Conservation (phyloP, 306 rosid species). For the Lathyrus oleraceus region DNA sequence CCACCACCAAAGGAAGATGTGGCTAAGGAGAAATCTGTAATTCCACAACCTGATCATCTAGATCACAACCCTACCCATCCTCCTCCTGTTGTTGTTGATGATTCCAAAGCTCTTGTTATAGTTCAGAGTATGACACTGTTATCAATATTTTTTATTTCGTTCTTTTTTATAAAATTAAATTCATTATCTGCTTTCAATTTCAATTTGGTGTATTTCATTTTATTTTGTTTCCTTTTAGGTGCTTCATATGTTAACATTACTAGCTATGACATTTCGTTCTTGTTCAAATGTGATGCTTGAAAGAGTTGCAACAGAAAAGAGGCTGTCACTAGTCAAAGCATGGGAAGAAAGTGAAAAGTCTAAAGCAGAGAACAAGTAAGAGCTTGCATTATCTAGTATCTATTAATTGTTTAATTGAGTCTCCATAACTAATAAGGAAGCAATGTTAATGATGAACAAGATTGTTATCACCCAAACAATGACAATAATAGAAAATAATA, state of each 20-base stretch:
- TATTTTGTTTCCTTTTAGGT: no score
- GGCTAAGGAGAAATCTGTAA: constrained; percentile 66
- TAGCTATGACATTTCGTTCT: not conserved
- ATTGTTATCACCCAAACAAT: no score
- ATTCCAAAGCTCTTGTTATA: constrained; percentile 65
- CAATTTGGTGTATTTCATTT: no score
- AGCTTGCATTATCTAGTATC: no score
- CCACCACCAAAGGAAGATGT: constrained; percentile 49
- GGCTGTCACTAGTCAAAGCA: constrained; percentile 48
- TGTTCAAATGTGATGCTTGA: constrained; percentile 53
- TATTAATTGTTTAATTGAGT: no score
- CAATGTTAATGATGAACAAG: no score
- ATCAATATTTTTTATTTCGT: no score
- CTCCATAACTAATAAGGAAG: no score
- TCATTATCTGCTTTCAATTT: no score
- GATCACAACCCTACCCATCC: constrained; percentile 39
- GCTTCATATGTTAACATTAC: constrained; percentile 27
- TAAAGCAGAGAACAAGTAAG: constrained; percentile 54
- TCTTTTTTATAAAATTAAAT: no score
- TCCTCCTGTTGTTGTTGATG: constrained; percentile 40
- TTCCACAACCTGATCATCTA: constrained; percentile 32
- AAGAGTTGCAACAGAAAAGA: constrained; percentile 52
- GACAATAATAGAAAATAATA: no score
- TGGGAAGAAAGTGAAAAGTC: constrained; percentile 60
- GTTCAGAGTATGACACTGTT: constrained; percentile 52